Base-by-base conservation (phyloP, 2,329 filamentous ascomycete genomes). In the Colletotrichum theobromicola region DNA sequence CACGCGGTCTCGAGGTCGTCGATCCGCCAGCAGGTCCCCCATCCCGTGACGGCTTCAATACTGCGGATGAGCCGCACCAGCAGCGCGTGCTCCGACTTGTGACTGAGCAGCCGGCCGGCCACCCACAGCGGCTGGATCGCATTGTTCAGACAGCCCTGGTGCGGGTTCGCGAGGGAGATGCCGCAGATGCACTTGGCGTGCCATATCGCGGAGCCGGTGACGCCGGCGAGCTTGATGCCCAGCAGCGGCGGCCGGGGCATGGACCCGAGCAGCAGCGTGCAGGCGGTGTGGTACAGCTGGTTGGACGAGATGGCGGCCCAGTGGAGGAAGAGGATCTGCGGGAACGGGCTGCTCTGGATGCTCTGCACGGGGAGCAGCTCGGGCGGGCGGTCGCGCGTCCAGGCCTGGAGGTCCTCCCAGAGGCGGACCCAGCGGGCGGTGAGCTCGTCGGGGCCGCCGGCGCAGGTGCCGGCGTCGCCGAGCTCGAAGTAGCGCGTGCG, bases 71-170 rank as follows among this genome's bases (percentile, higher is more conserved):
- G 81, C 68, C 84, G 83, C 18, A 85, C 80, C 10, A 88, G 74
- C 13, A 83, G 76, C 15, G 81, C 74, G 55, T 86, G 86, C 74
- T 88, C 85, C 6, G 82, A 82, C 34, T 81, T 83, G 80, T 91
- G 89, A 68, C 87, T 90, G 55, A 91, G 83, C 1, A 90, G 80
- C 42, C 86, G 84, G 0, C 89, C 90, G 1, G 90, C 90, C 15
- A 91, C 84, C 86, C 88, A 91, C 1, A 91, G 81, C 1, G 89
- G 89, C 75, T 91, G 89, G 6, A 91, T 88, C 5, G 89, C 88
- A 77, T 91, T 91, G 75, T 89, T 91, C 37, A 90, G 77, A 75
- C 87, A 90, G 4, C 89, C 90, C 13, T 87, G 84, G 71, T 91
- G 89, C 5, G 86, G 86, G 72, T 91, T 91, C 4, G 89, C 86